These are phyloP conservation scores for Cladosporium sphaerospermum DNA, from an alignment of 2,329 filamentous ascomycete genomes.

Conservation along the genomic window DNA sequence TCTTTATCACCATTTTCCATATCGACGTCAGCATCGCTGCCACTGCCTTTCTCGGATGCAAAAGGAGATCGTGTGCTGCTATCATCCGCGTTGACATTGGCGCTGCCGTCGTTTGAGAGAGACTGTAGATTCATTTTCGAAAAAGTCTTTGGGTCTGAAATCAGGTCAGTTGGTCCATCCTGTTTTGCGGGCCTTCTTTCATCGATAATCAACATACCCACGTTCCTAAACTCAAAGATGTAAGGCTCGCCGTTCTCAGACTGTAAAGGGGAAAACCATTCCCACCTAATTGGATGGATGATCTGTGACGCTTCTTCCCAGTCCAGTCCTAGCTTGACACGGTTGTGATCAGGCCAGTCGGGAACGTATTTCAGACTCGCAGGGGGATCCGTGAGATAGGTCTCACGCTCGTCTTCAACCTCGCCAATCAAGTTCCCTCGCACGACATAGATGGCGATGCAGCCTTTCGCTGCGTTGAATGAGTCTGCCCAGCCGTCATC, in stretches of 20 bases:
- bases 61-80: too few relatives aligned
- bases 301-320: neutral
- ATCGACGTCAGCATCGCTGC: too few relatives aligned
- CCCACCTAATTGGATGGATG: neutral
- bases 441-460: constrained; percentile 12
- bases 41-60: too few relatives aligned
- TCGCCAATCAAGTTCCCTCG: constrained; percentile 2
- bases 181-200: too few relatives aligned
- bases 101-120: neutral
- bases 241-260: neutral
- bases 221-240: neutral
- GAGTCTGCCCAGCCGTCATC: too few relatives aligned
- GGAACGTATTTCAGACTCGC: too few relatives aligned
- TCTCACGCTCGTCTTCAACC: neutral
- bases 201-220: neutral
- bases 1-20: too few relatives aligned
- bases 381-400: neutral
- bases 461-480: constrained; percentile 7
- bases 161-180: neutral
- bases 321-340: too few relatives aligned
- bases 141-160: neutral
- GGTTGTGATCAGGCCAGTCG: too few relatives aligned
- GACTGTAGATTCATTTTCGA: neutral
- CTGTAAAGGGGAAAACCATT: neutral
- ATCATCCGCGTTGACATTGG: too few relatives aligned